Evolutionary conservation across 1,284 basidiomycete genomes (phyloP).

Genomic region (Anthracocystis panici-leucophaei): DNA sequence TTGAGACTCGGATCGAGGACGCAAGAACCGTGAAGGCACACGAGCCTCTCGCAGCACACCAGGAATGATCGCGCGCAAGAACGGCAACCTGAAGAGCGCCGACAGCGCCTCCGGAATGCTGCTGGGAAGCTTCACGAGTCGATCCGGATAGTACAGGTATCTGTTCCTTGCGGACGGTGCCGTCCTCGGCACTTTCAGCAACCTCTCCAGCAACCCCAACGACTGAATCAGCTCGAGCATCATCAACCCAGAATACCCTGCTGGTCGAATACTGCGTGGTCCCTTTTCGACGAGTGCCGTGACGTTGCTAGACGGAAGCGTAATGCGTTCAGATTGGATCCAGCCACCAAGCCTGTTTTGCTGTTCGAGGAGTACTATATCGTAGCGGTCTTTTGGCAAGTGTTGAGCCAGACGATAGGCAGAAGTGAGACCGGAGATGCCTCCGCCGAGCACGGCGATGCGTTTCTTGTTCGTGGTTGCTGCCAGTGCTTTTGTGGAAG

Average conservation of each 20-base stretch:
- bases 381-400: slow-evolving; percentile 73
- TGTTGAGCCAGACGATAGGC: slow-evolving; percentile 81
- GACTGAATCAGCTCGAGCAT: slow-evolving; percentile 83
- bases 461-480: slow-evolving; percentile 30
- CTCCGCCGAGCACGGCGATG: slow-evolving; percentile 80
- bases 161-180: slow-evolving; percentile 80
- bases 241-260: slow-evolving; percentile 56
- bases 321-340: slow-evolving; percentile 78
- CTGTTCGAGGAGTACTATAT: slow-evolving; percentile 80
- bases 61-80: slow-evolving; percentile 51
- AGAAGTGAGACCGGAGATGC: slow-evolving; percentile 83
- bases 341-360: slow-evolving; percentile 81
- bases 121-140: slow-evolving; percentile 73
- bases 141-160: slow-evolving; percentile 77
- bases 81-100: slow-evolving; percentile 57
- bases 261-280: slow-evolving; percentile 63
- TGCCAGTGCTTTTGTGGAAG: slow-evolving; percentile 19
- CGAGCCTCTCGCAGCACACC: slow-evolving; percentile 75
- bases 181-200: slow-evolving; percentile 77
- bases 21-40: slow-evolving; percentile 62
- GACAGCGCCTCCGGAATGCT: slow-evolving; percentile 71
- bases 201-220: slow-evolving; percentile 75
- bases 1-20: slow-evolving; percentile 67
- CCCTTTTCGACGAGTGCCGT: slow-evolving; percentile 63
- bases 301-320: slow-evolving; percentile 30